phyloP scores from a whole-genome alignment of 441 rosid species.

The Euphorbia celastroides region DNA sequence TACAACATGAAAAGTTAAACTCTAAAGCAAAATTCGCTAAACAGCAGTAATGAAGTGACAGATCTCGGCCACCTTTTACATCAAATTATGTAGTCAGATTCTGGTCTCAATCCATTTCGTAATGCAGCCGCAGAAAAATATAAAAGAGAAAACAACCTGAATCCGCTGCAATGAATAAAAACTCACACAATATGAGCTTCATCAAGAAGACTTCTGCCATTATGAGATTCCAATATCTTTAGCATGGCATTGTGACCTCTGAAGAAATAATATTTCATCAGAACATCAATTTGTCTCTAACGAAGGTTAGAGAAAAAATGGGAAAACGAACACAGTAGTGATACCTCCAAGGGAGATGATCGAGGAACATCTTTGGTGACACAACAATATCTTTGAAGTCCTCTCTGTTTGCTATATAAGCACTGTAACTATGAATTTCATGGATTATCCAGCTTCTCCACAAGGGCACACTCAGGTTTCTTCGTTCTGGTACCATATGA shows the following conservation, averaged over 20 bases:
- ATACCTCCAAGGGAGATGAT: slow-evolving; percentile 96
- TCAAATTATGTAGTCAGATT: background rate
- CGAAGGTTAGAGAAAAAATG: background rate
- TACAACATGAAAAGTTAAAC: background rate
- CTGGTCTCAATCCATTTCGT: background rate
- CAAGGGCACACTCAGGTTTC: slow-evolving; percentile 29
- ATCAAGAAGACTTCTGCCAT: slow-evolving; percentile 15
- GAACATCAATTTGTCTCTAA: background rate
- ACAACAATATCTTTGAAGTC: slow-evolving; percentile 67
- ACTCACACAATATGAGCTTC: slow-evolving; percentile 36
- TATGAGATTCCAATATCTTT: slow-evolving; percentile 52
- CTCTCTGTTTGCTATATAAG: slow-evolving; percentile 62
- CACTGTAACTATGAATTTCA: slow-evolving; percentile 42
- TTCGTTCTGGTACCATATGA: slow-evolving; percentile 56
- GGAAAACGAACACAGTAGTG: background rate
- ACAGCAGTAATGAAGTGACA: background rate
- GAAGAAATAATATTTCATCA: slow-evolving; percentile 12
- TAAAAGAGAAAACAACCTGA: slow-evolving; percentile 1
- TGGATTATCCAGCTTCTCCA: slow-evolving; percentile 55
- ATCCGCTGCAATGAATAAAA: slow-evolving; percentile 2
- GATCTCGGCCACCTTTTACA: background rate
- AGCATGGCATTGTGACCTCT: slow-evolving; percentile 68
- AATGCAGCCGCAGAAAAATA: background rate
- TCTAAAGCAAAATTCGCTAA: background rate
- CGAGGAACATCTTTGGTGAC: slow-evolving; percentile 87